Evolutionary conservation across 805 yeast genomes (phyloP), one percentile per base, ranked within the genome.

Genomic region (Saturnispora saitoi): DNA sequence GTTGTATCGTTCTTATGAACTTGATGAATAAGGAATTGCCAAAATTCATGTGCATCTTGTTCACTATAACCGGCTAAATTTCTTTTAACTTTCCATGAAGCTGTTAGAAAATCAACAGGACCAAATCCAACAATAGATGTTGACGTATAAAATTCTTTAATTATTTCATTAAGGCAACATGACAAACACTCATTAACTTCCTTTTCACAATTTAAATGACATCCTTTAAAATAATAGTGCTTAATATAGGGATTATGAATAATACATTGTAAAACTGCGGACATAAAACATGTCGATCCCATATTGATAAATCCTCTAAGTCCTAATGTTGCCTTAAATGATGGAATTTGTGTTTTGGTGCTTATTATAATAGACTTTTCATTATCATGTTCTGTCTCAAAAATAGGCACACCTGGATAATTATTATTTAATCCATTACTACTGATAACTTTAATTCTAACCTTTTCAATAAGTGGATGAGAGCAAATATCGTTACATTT

Each of bases 201-300:
- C 41, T 66, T 67, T 4, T 67, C 66, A 57, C 88, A 80, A 55
- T 77, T 67, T 57, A 72, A 73, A 66, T 88, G 95, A 32, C 75
- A 72, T 39, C 90, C 95, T 24, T 81, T 72, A 62, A 93, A 72
- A 58, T 86, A 89, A 54, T 82, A 83, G 58, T 81, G 77, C 50
- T 91, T 76, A 39, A 93, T 76, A 50, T 87, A 72, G 6, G 99
- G 98, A 60, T 93, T 93, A 64, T 93, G 99, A 39, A 93, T 70
- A 45, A 91, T 67, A 0, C 95, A 79, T 68, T 93, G 99, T 37
- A 93, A 66, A n/a, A 90, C 80, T 32, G 91, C 84, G 56, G 95
- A 86, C 87, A 93, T 91, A 68, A 88, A 93, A 69, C 99, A 93
- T 0, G 99, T 93, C 0, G 99, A 86, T 0, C 99, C 99, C 81